Conservation (phyloP, 441 rosid species). For the Pelargonium fulgidum region DNA sequence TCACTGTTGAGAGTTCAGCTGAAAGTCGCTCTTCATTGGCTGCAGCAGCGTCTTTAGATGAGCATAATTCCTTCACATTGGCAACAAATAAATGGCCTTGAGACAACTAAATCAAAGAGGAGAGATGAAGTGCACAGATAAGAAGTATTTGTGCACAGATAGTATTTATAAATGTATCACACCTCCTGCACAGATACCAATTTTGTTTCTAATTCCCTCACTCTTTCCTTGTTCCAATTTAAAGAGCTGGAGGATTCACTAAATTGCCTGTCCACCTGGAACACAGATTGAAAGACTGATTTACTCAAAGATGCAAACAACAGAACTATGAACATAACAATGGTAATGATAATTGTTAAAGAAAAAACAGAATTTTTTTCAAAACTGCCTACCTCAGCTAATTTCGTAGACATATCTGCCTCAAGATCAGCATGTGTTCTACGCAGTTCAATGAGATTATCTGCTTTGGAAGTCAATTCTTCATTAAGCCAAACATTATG, state of each 20-base stretch:
- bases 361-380: not conserved
- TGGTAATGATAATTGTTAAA: not conserved
- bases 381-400: conserved; percentile 49
- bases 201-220: conserved; percentile 59
- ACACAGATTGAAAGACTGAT: conserved; percentile 22
- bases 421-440: conserved; percentile 60
- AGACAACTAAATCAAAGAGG: conserved; percentile 15
- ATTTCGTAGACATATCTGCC: conserved; percentile 72
- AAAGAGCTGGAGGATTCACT: conserved; percentile 58
- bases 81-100: conserved; percentile 20
- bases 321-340: not conserved
- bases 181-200: conserved; percentile 65
- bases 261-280: conserved; percentile 55
- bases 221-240: conserved; percentile 71
- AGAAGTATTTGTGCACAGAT: not conserved
- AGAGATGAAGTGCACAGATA: conserved; percentile 7
- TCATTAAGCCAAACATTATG: conserved; percentile 90
- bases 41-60: conserved; percentile 58
- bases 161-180: not conserved
- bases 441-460: conserved; percentile 53
- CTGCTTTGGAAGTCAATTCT: conserved; percentile 76
- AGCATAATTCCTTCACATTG: conserved; percentile 54
- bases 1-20: conserved; percentile 80
- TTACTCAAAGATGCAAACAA: not conserved
- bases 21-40: conserved; percentile 58